These are phyloP conservation scores for Rosa persica DNA, from an alignment of 306 rosid species.

Conservation along the genomic window DNA sequence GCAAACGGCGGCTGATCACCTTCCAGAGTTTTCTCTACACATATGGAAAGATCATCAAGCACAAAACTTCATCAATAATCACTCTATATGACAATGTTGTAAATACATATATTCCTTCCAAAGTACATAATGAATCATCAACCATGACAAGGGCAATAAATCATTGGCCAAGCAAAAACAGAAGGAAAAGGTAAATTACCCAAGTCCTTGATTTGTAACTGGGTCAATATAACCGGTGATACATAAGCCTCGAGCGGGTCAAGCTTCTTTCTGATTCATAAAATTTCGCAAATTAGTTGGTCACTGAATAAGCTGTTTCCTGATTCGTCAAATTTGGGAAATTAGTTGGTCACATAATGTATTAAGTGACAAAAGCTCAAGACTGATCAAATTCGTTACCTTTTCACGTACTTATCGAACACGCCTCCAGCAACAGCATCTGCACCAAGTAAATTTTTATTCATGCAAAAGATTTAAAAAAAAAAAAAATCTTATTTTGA, in stretches of 20 bases:
- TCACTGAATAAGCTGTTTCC: slow-evolving; percentile 54
- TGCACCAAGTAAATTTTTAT: slow-evolving; percentile 23
- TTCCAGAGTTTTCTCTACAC: slow-evolving; percentile 62
- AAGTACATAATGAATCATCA: not conserved
- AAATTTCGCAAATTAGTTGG: slow-evolving; percentile 14
- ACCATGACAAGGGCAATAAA: not conserved
- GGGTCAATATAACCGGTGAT: slow-evolving; percentile 77
- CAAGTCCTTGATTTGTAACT: slow-evolving; percentile 82
- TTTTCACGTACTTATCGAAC: slow-evolving; percentile 74
- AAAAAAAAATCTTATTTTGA: not conserved
- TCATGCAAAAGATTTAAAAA: not conserved
- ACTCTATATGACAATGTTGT: not conserved
- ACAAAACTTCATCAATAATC: not conserved
- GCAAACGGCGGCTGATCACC: slow-evolving; percentile 60
- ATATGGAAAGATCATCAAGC: not conserved
- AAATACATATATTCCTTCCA: not conserved
- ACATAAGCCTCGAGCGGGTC: slow-evolving; percentile 85
- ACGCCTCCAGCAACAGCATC: slow-evolving; percentile 58
- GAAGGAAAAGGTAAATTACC: slow-evolving; percentile 41
- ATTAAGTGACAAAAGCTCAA: not conserved
- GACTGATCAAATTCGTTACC: slow-evolving; percentile 32
- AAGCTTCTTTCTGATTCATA: slow-evolving; percentile 65
- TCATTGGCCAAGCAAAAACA: not conserved
- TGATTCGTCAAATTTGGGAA: slow-evolving; percentile 21
- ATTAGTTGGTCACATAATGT: slow-evolving; percentile 13